Conservation (phyloP, 2,329 filamentous ascomycete genomes). For the Paecilomyces niveus region DNA sequence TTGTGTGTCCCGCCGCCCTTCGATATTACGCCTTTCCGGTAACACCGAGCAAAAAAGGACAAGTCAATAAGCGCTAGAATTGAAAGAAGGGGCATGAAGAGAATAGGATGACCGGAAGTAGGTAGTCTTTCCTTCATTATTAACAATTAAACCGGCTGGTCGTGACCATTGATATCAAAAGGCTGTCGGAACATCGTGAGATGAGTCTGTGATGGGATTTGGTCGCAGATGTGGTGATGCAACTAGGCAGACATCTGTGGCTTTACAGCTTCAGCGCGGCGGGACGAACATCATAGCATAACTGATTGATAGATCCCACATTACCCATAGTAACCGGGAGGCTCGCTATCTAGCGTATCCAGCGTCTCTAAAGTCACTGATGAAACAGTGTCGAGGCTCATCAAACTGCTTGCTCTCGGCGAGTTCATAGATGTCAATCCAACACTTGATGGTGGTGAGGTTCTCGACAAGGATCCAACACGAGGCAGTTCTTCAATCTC, state of each 20-base stretch:
- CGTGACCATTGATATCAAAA: background rate
- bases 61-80: background rate
- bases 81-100: background rate
- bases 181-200: background rate
- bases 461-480: constrained; percentile 2
- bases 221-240: background rate
- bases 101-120: background rate
- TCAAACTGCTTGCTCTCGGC: constrained; percentile 18
- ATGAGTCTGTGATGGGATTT: background rate
- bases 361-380: constrained; percentile 21
- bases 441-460: constrained; percentile 15
- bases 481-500: constrained; percentile 9
- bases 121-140: background rate
- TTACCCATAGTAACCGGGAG: constrained; percentile 8
- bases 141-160: background rate
- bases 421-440: constrained; percentile 19
- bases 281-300: background rate
- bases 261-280: background rate
- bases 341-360: constrained; percentile 11
- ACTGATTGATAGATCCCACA: background rate
- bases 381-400: constrained; percentile 20
- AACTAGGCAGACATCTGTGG: too few species aligned
- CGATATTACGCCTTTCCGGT: background rate
- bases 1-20: background rate
- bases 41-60: background rate